These are phyloP conservation scores for Bisporella sp. DNA, from an alignment of 2,329 filamentous ascomycete genomes.

Conservation along the genomic window DNA sequence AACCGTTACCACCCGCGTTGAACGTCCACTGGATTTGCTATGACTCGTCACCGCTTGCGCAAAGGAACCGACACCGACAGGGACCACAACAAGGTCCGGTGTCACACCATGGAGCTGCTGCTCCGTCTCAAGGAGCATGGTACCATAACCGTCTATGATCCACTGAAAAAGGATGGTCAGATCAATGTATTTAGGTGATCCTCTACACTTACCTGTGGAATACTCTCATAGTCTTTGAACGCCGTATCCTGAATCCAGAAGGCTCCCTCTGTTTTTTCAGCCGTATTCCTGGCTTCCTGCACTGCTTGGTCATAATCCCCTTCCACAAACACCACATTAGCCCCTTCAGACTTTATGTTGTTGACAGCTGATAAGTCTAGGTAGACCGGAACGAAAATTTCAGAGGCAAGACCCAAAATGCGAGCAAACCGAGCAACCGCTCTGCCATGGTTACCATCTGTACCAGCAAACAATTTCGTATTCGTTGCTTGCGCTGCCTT, in stretches of 20 bases:
- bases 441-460: constrained; percentile 71
- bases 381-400: constrained; percentile 55
- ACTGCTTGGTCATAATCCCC: constrained; percentile 62
- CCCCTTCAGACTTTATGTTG: constrained; percentile 56
- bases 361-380: constrained; percentile 42
- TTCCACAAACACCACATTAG: constrained; percentile 42
- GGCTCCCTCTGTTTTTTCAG: constrained; percentile 6
- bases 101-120: constrained; percentile 47
- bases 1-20: constrained; percentile 54
- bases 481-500: no score
- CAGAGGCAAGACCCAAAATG: constrained; percentile 45
- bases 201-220: no score
- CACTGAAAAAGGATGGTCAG: constrained; percentile 32
- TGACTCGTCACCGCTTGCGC: constrained; percentile 55
- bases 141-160: constrained; percentile 73
- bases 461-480: constrained; percentile 46
- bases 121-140: constrained; percentile 64
- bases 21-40: constrained; percentile 50
- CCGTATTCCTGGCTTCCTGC: constrained; percentile 13
- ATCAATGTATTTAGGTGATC: no score
- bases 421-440: constrained; percentile 63
- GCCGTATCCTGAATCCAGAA: constrained; percentile 64
- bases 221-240: constrained; percentile 55
- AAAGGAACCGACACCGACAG: constrained; percentile 67
- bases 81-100: constrained; percentile 46